Evolutionary conservation across 2,329 filamentous ascomycete genomes (phyloP), one percentile per base, ranked within the genome.

Genomic region (Trichoderma brevicompactum): DNA sequence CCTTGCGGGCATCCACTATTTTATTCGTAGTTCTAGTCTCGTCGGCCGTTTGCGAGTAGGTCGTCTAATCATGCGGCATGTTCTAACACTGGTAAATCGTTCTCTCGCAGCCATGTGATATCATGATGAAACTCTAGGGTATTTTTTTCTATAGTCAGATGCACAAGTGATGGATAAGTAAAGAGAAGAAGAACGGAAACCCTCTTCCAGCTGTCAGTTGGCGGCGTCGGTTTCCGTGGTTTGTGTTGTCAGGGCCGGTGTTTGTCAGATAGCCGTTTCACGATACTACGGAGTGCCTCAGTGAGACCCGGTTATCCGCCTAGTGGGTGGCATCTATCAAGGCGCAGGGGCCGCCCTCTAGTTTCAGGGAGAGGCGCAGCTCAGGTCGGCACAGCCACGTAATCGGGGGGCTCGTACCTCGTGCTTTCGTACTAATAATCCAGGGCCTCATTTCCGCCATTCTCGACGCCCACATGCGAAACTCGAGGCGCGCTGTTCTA

Each of bases 51-150:
- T 48, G 50, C 59, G 44, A 44, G n/a, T 34, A 34, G 28, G 23
- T 32, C 19, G 44, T 60, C 44, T 63, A 53, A 46, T 49, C 34
- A 52, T 53, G 54, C 62, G 44, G 60, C 65, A 55, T 60, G 65
- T 52, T 40, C 64, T 58, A 64, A 46, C 62, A 46, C 43, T 54
- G 53, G 36, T 49, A 23, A 17, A 48, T 67, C 48, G 58, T 56
- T 32, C 49, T 38, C 48, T 53, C 23, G 38, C 34, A 48, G 64
- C 60, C 64, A 65, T 64, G 64, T 46, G 40, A 32, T 62, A 50
- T 68, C 67, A 67, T 68, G 67, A 48, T 65, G 65, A 46, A 64
- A 46, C 34, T 48, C 36, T 53, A 15, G 15, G 32, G 8, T 46
- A 17, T 7, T 23, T 7, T 23, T 13, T 44, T 9, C 23, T 17